phyloP scores from a whole-genome alignment of 2,329 filamentous ascomycete species.

The Aspergillus udagawae region DNA sequence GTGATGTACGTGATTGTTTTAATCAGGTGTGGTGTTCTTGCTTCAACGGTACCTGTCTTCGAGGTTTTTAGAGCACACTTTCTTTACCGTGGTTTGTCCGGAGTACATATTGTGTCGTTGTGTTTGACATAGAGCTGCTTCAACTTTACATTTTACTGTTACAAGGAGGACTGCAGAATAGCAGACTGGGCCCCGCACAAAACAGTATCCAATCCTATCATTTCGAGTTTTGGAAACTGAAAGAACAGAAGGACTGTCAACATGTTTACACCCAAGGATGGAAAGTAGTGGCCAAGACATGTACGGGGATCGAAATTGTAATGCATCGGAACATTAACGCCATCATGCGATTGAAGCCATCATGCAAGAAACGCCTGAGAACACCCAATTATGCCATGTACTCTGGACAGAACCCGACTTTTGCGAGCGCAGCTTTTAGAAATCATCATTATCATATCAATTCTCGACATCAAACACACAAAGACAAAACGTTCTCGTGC shows the following conservation, averaged over 20 bases:
- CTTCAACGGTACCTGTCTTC: background rate
- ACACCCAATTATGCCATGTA: conserved; percentile 1
- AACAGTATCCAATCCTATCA: background rate
- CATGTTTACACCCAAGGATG: background rate
- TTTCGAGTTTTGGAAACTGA: background rate
- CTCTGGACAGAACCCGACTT: background rate
- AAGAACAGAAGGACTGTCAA: background rate
- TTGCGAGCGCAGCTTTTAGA: background rate
- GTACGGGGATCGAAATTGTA: background rate
- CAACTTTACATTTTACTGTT: background rate
- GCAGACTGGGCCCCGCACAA: background rate
- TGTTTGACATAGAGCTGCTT: background rate
- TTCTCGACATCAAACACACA: background rate
- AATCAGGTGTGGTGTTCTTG: background rate
- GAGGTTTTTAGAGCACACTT: background rate
- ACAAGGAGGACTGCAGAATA: background rate
- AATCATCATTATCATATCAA: conserved; percentile 10
- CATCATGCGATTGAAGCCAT: background rate
- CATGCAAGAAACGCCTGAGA: background rate
- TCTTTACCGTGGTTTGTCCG: background rate
- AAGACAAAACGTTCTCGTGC: background rate
- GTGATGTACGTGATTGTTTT: background rate
- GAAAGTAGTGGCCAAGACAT: background rate
- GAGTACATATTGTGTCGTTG: background rate
- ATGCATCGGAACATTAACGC: too few species aligned